These are phyloP conservation scores for Mycena alexandri DNA, from an alignment of 768 basidiomycete genomes.

Conservation along the genomic window DNA sequence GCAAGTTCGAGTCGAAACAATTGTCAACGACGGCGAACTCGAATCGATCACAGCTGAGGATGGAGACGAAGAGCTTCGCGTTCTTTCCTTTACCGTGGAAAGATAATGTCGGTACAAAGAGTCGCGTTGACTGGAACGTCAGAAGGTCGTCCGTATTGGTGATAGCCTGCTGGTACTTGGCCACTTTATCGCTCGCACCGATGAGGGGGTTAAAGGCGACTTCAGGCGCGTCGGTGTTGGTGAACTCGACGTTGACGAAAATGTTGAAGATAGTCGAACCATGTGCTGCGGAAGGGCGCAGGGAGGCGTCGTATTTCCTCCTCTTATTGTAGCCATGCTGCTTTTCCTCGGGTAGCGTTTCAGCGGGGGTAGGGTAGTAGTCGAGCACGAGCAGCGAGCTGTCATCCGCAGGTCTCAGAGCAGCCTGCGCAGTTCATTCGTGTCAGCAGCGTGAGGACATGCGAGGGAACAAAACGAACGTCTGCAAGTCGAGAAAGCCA, in stretches of 20 bases:
- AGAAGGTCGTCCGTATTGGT: slow-evolving; percentile 27
- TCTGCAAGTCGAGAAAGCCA: no score
- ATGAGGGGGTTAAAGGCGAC: no score
- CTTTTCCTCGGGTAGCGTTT: background rate
- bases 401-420: background rate
- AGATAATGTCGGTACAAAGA: slow-evolving; percentile 31
- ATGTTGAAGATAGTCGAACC: no score
- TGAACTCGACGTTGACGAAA: slow-evolving; percentile 26
- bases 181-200: slow-evolving; percentile 20
- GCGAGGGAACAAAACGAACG: no score
- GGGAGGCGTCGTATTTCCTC: slow-evolving; percentile 12
- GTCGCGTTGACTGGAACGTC: slow-evolving; percentile 29
- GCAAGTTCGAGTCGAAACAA: slow-evolving; percentile 25
- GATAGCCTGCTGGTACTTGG: slow-evolving; percentile 35
- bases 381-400: background rate
- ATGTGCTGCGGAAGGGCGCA: no score
- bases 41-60: slow-evolving; percentile 25
- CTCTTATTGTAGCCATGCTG: slow-evolving; percentile 15
- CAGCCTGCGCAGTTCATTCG: slow-evolving; percentile 5
- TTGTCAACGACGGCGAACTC: slow-evolving; percentile 28
- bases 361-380: slow-evolving; percentile 1
- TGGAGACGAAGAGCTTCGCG: slow-evolving; percentile 28
- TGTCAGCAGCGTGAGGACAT: slow-evolving; percentile 8
- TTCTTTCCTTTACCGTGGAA: slow-evolving; percentile 33
- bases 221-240: slow-evolving; percentile 11